Percentiles rank a stretch among this genome's conserved stretches.
Conservation (phyloP, 2,329 filamentous ascomycete species). For the Penicillium palitans region DNA sequence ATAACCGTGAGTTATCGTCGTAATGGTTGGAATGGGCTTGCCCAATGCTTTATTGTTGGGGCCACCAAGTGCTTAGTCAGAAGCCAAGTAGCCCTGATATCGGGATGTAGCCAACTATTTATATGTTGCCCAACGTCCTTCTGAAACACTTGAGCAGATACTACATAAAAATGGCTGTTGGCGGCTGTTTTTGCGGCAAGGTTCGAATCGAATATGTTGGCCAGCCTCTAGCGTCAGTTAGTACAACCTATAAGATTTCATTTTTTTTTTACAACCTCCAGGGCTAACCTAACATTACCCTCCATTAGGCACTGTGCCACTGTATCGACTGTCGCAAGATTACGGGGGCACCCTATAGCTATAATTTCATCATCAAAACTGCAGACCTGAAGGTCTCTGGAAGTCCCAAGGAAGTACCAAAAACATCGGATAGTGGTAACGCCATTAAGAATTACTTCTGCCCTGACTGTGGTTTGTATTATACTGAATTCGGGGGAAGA, state of each 20-base stretch:
- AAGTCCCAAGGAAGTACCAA: constrained; percentile 37
- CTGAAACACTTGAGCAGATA: neutral
- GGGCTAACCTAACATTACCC: constrained; percentile 1
- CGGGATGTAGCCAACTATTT: neutral
- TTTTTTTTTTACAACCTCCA: neutral
- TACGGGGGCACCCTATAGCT: constrained; percentile 32
- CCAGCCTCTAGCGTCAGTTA: constrained; percentile 32
- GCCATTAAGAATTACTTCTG: constrained; percentile 40
- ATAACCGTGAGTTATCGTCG: neutral
- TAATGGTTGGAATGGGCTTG: neutral
- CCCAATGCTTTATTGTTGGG: neutral
- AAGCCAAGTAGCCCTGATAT: neutral
- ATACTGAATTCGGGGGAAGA: neutral
- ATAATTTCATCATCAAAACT: constrained; percentile 34
- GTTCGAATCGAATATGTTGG: constrained; percentile 37
- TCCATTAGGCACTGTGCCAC: constrained; percentile 38
- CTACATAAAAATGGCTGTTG: constrained; percentile 29
- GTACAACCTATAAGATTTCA: constrained; percentile 10
- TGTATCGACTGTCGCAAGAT: constrained; percentile 44
- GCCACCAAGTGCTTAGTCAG: neutral
- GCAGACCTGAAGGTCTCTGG: constrained; percentile 33
- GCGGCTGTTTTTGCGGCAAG: constrained; percentile 40
- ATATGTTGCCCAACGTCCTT: neutral
- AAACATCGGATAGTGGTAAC: constrained; percentile 40
- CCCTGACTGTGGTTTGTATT: constrained; percentile 37